Base-by-base conservation (phyloP, 768 basidiomycete genomes). In the Collybia sp. region DNA sequence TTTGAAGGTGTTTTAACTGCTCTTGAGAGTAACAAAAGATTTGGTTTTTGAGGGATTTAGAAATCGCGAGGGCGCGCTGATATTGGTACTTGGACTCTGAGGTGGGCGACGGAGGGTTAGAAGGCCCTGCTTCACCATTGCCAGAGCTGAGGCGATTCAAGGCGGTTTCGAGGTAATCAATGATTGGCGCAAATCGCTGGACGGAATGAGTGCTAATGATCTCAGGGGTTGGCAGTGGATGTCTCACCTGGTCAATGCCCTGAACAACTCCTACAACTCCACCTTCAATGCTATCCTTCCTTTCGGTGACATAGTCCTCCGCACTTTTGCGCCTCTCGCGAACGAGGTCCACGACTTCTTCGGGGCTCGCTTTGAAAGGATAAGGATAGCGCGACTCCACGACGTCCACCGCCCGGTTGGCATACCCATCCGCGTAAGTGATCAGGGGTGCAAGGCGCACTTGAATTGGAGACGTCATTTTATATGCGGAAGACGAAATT, bases 321-420 rank as follows among this genome's bases (percentile, higher is more conserved):
- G 79, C 76, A 56, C 61, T 74, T 51, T 85, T 75, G 40, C 72
- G 76, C 47, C 71, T 69, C 48, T 79, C 71, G 53, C 76, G 79
- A 33, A 88, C 72, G 49, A 77, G 79, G 10, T 67, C 71, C 25
- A 70, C 70, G 16, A 92, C 77, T 2, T 90, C 87, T 55, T 85
- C 84, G 2, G 87, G 83, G 56, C 80, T 79, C 13, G 78, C 78
- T 49, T 79, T 71, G 75, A 90, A 92, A 4, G 87, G 79, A 58
- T 82, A 84, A 11, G 88, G 89, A 59, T 82, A 88, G 43, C 78
- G 77, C 44, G 75, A 71, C 69, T 89, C 74, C 44, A 90, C 84
- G 15, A 62, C 80, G 58, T 91, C 87, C 33, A 88, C 73, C 20
- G 80, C 84, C 69, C 78, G 82, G 74, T 88, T 86, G 20, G 84